A percentile compares a stretch with the other conserved stretches of the same genome.
These are phyloP conservation scores for Tripterygium wilfordii DNA, from an alignment of 177 flowering plant genomes.

Conservation along the genomic window DNA sequence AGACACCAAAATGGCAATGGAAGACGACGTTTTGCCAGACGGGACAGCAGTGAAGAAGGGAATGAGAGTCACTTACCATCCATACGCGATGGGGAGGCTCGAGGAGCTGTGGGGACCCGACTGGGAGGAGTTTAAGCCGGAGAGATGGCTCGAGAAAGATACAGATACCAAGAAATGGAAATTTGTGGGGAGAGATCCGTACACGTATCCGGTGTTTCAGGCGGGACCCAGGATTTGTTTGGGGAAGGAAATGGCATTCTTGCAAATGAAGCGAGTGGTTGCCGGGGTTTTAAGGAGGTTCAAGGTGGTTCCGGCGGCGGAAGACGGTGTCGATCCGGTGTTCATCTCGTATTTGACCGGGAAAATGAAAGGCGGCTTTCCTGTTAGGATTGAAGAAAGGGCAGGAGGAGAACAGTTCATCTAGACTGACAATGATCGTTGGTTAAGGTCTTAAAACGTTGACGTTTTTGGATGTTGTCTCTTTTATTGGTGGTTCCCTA, in stretches of 20 bases:
- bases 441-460: too few relatives aligned
- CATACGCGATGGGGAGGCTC: slow-evolving; percentile 27
- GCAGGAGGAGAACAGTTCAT: too few relatives aligned
- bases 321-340: slow-evolving; percentile 9
- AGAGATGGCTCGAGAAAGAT: slow-evolving; percentile 22
- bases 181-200: slow-evolving; percentile 16
- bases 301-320: slow-evolving; percentile 14
- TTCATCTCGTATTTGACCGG: slow-evolving; percentile 5
- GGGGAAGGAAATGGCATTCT: slow-evolving; percentile 30
- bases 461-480: too few relatives aligned
- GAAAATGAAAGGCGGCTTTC: slow-evolving; percentile 13
- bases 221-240: slow-evolving; percentile 30
- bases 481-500: too few relatives aligned
- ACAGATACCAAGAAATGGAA: slow-evolving; percentile 1
- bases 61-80: slow-evolving; percentile 11
- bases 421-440: too few relatives aligned
- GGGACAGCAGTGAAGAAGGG: slow-evolving; percentile 23
- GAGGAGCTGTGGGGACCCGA: slow-evolving; percentile 22
- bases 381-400: slow-evolving; percentile 7
- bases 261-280: slow-evolving; percentile 25
- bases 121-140: slow-evolving; percentile 27
- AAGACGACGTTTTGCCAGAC: slow-evolving; percentile 22
- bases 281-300: slow-evolving; percentile 15
- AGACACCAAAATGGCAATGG: slow-evolving; percentile 12
- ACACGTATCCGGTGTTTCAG: slow-evolving; percentile 25